Conservation (phyloP, 768 basidiomycete species). For the Russula emetica region DNA sequence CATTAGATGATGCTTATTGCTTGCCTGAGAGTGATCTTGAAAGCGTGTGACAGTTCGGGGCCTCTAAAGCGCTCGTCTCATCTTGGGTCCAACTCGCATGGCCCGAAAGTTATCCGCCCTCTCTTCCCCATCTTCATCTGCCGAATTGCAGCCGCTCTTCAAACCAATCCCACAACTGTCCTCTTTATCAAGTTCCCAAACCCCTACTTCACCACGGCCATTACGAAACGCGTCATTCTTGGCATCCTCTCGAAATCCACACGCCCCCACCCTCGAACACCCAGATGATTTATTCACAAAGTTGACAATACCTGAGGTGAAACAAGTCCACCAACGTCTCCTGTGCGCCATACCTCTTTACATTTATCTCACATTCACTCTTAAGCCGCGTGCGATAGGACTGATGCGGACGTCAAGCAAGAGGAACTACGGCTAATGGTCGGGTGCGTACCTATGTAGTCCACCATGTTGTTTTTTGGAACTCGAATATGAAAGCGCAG, state of each 20-base stretch:
- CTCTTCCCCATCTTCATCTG: constrained; percentile 31
- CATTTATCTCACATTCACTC: background rate
- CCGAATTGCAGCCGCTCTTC: background rate
- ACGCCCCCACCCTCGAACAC: constrained; percentile 35
- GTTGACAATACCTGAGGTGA: constrained; percentile 69
- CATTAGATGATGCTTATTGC: background rate
- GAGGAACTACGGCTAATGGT: constrained; percentile 88
- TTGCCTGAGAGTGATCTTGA: background rate
- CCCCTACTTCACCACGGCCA: constrained; percentile 25
- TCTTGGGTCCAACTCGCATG: constrained; percentile 32
- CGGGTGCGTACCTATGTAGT: constrained; percentile 58
- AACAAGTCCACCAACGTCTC: constrained; percentile 58
- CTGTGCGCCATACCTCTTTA: constrained; percentile 43
- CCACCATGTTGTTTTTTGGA: constrained; percentile 28
- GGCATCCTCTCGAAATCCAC: background rate
- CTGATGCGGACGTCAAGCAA: constrained; percentile 80
- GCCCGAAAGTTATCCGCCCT: constrained; percentile 39
- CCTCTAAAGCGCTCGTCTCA: background rate
- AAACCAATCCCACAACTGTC: constrained; percentile 14
- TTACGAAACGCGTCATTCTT: constrained; percentile 17
- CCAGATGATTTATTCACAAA: constrained; percentile 74
- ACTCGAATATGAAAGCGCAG: constrained; percentile 57
- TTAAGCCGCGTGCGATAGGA: constrained; percentile 13
- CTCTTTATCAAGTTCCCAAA: constrained; percentile 11
- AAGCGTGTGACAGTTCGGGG: background rate